Evolutionary conservation across 257 asterid genomes (phyloP).

Genomic region (Penstemon davidsonii): DNA sequence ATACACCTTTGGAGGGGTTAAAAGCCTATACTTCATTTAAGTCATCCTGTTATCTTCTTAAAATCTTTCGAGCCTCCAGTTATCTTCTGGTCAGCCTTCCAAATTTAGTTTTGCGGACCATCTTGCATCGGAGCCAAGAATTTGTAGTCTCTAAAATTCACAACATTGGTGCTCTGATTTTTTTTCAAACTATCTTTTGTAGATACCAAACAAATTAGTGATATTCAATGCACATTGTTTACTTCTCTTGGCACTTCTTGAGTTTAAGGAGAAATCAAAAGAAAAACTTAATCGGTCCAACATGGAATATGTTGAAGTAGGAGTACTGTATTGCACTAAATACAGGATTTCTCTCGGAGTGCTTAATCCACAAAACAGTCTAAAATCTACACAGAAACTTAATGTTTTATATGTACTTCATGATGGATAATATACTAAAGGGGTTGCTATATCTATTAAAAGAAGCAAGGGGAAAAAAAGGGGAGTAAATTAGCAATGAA

Average conservation of each 20-base stretch:
- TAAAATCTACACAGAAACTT: not conserved
- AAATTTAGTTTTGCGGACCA: too few relatives aligned
- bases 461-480: not conserved
- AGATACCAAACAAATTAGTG: constrained; percentile 14
- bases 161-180: not conserved
- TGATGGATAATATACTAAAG: not conserved
- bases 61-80: too few relatives aligned
- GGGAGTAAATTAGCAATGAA: constrained; percentile 14
- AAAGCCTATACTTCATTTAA: too few relatives aligned
- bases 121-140: not conserved
- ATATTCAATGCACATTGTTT: constrained; percentile 3
- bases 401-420: not conserved
- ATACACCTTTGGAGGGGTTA: too few relatives aligned
- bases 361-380: not conserved
- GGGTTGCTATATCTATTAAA: not conserved
- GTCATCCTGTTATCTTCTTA: too few relatives aligned
- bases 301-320: not conserved
- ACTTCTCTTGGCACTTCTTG: constrained; percentile 11
- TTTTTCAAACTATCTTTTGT: not conserved
- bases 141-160: not conserved
- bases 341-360: not conserved
- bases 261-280: constrained; percentile 15
- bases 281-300: constrained; percentile 2
- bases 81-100: too few relatives aligned
- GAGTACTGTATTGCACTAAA: constrained; percentile 5